A percentile compares a stretch with the other conserved stretches of the same genome.
Evolutionary conservation across 139 green algal genomes (phyloP).

Genomic region (Pleodorina starrii): DNA sequence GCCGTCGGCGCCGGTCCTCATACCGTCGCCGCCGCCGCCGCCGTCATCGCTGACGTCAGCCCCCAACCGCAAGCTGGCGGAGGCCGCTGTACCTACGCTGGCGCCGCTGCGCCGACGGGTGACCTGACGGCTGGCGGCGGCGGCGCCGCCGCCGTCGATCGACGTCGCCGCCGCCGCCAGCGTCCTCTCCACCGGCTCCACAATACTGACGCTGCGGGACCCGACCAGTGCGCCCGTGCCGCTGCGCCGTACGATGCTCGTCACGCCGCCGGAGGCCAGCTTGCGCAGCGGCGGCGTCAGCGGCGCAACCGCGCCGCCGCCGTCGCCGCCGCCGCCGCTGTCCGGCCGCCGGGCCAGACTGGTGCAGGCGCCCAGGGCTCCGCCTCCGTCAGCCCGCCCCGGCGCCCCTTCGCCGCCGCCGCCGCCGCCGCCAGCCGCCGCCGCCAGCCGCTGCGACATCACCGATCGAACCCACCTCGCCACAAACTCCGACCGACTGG

Average conservation of each 20-base stretch:
- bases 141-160: background rate
- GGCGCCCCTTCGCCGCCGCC: too few relatives aligned
- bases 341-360: background rate
- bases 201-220: background rate
- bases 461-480: slow-evolving; percentile 43
- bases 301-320: background rate
- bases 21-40: background rate
- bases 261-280: background rate
- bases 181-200: background rate
- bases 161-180: background rate
- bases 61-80: background rate
- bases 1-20: background rate
- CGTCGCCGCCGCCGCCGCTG: background rate
- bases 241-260: background rate
- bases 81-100: background rate
- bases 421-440: too few relatives aligned
- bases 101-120: too few relatives aligned
- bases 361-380: background rate
- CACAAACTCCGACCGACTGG: slow-evolving; percentile 33
- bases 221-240: background rate
- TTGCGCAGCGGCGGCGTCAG: background rate
- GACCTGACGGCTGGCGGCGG: background rate
- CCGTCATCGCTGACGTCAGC: background rate
- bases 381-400: background rate
- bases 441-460: background rate